Conservation (phyloP, 345 rosid species). For the Luvunga scandens region DNA sequence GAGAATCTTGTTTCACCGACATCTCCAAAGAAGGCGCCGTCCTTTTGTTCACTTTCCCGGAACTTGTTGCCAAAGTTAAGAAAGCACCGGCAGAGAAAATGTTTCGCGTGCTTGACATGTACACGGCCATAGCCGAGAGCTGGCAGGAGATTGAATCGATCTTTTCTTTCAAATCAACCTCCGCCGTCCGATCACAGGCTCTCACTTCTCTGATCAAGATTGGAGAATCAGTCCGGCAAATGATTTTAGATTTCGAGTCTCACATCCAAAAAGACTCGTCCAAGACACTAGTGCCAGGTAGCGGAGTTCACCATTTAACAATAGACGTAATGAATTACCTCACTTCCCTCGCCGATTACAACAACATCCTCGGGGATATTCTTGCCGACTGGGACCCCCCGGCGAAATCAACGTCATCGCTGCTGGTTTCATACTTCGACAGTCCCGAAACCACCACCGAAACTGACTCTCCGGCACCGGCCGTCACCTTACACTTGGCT, state of each 20-base stretch:
- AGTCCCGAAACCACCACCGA: conserved; percentile 1
- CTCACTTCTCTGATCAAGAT: conserved; percentile 43
- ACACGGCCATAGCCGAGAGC: conserved; percentile 37
- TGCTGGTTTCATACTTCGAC: conserved; percentile 42
- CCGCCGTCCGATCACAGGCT: conserved; percentile 46
- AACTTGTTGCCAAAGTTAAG: conserved; percentile 45
- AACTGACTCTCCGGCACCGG: conserved; percentile 26
- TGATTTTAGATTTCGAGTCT: conserved; percentile 48
- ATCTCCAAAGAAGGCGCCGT: conserved; percentile 66
- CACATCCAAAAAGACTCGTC: conserved; percentile 52
- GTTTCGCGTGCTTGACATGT: conserved; percentile 59
- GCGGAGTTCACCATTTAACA: conserved; percentile 58
- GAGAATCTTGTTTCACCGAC: conserved; percentile 64
- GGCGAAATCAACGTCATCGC: conserved; percentile 27
- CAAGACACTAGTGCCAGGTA: conserved; percentile 35
- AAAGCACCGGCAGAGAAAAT: conserved; percentile 47
- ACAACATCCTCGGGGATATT: conserved; percentile 37
- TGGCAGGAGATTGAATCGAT: conserved; percentile 49
- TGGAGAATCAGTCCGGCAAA: conserved; percentile 36
- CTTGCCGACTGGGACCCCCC: conserved; percentile 41
- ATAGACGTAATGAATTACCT: conserved; percentile 48
- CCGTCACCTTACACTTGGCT: conserved; percentile 43
- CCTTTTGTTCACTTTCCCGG: conserved; percentile 60
- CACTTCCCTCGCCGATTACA: conserved; percentile 53
- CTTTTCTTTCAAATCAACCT: conserved; percentile 47